Base-by-base conservation (phyloP, 768 basidiomycete species). In the Trametes gibbosa region DNA sequence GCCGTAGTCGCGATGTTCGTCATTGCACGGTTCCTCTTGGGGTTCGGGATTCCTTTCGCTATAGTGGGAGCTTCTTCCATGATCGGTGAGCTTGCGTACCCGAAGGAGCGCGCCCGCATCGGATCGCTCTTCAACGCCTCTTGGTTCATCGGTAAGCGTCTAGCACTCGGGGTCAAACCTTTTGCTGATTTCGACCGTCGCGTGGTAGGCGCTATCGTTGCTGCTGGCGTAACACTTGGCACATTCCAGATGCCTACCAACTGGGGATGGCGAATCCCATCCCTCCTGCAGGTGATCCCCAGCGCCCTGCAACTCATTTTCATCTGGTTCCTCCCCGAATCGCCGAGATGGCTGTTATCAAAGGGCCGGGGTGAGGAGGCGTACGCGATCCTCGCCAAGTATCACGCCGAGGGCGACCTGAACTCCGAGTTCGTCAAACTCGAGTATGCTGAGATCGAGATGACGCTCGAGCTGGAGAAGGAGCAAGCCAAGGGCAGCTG, bases 181-280 rank as follows among this genome's bases (percentile, higher is more conserved):
- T 25, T n/a, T 25, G 25, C 14, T 58, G 25, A n/a, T 27, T 10
- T n/a, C 43, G 5, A 5, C 29, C 29, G 27, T 65, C 53, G 64
- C 63, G 52, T 24, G 55, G 39, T 66, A 74, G 84, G 84, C 23
- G 75, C 83, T 50, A 81, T 86, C 58, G 79, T 82, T 25, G 83
- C 84, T 5, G 83, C 84, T 9, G 81, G 78, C 2, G 75, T 81
- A 1, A 89, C 85, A 0, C 80, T 87, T 35, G 82, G 83, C 9
- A 88, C 88, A 0, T 89, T 87, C 74, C 60, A 73, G 9, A 84
- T 87, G 77, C 47, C 64, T 0, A 79, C 64, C 49, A 78, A 82
- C 63, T 85, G 84, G 84, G 83, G 81, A 12, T 87, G 86, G 86
- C 77, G 86, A n/a, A 84, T 87, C 21, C 86, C 85, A 0, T 81